These are phyloP conservation scores for Lactarius indigo DNA, from an alignment of 768 basidiomycete species.

Conservation along the genomic window DNA sequence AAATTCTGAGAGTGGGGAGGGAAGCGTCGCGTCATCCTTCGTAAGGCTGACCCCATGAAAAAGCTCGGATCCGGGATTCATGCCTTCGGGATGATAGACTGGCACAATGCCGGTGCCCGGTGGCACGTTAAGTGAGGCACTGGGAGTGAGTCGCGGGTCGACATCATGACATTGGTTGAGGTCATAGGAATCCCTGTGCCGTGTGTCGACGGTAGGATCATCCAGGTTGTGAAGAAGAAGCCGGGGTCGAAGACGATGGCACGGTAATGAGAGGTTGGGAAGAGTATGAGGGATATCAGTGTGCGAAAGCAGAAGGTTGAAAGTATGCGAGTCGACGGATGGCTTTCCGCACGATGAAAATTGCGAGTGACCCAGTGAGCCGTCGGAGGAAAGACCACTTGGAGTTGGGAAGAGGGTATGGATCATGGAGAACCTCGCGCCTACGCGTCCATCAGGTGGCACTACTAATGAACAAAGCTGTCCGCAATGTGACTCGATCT, in stretches of 20 bases:
- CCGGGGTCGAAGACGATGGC: neutral
- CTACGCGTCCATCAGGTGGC: neutral
- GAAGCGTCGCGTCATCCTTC: neutral
- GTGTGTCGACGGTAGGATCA: neutral
- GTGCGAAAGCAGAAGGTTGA: neutral
- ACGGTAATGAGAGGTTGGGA: conserved; percentile 1
- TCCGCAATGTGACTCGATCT: conserved; percentile 12
- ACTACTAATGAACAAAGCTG: conserved; percentile 8
- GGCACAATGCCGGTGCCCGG: neutral
- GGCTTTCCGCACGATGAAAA: conserved; percentile 3
- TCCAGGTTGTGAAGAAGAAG: conserved; percentile 1
- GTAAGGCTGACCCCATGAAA: neutral
- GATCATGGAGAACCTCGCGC: conserved; percentile 14
- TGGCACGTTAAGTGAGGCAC: conserved; percentile 3
- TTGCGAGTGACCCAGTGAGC: neutral
- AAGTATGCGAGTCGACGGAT: neutral
- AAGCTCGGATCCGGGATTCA: neutral
- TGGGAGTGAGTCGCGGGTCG: neutral
- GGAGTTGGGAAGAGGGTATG: conserved; percentile 8
- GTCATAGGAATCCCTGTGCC: neutral
- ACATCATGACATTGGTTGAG: neutral
- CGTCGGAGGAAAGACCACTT: neutral
- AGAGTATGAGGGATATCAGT: neutral
- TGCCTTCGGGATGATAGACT: neutral
- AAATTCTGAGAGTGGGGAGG: neutral